These are phyloP conservation scores for Canariomyces notabilis DNA, from an alignment of 2,329 filamentous ascomycete genomes.

Conservation along the genomic window DNA sequence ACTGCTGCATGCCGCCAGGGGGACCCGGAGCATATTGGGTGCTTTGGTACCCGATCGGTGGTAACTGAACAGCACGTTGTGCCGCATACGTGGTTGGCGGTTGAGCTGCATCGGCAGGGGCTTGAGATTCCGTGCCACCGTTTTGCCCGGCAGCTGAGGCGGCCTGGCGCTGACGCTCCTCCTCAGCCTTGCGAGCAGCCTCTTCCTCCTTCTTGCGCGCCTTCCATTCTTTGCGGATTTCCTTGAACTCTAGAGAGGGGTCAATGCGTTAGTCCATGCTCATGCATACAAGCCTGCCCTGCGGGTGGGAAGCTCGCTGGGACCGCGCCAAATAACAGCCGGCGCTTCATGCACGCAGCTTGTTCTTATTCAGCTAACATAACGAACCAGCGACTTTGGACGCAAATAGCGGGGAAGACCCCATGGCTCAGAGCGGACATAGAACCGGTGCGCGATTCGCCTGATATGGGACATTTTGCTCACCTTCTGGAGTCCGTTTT, in stretches of 20 bases:
- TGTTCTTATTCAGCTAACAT: neutral
- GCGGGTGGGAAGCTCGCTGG: too few species aligned
- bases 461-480: conserved; percentile 29
- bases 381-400: neutral
- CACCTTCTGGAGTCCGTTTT: conserved; percentile 97
- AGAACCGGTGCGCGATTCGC: too few species aligned
- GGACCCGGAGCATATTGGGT: conserved; percentile 63
- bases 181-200: conserved; percentile 78
- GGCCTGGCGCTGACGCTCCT: conserved; percentile 66
- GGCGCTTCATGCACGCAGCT: neutral
- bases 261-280: conserved; percentile 26
- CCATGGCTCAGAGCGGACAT: neutral
- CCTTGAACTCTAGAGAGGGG: conserved; percentile 77
- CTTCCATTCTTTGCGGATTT: conserved; percentile 99
- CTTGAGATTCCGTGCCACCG: conserved; percentile 43
- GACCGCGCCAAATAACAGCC: too few species aligned
- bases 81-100: conserved; percentile 52
- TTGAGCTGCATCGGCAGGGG: conserved; percentile 47
- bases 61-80: conserved; percentile 59
- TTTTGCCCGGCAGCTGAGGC: conserved; percentile 50
- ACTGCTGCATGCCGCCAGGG: conserved; percentile 47
- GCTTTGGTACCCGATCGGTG: conserved; percentile 69
- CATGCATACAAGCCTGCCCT: conserved; percentile 17
- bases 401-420: neutral
- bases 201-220: conserved; percentile 99